A percentile compares a stretch with the other conserved stretches of the same genome.
Evolutionary conservation across 345 rosid species (phyloP).

Genomic region (Kandelia obovata): DNA sequence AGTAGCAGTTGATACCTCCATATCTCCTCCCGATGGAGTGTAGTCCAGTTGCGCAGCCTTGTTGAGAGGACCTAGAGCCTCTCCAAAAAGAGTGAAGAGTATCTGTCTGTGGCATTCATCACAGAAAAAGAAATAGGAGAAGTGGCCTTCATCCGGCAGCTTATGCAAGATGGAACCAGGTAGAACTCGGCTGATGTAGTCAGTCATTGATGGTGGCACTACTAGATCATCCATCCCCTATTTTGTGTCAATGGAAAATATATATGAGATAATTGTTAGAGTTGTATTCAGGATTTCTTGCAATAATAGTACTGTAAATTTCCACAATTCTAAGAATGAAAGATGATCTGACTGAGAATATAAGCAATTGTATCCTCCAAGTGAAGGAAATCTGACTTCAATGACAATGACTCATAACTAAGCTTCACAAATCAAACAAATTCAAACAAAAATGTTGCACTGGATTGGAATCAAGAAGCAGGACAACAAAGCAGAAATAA

Average conservation of each 20-base stretch:
- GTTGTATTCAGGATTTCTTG: neutral
- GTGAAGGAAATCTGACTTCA: too few relatives aligned
- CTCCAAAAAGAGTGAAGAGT: slow-evolving; percentile 65
- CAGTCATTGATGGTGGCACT: slow-evolving; percentile 55
- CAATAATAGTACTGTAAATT: too few relatives aligned
- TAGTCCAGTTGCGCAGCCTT: slow-evolving; percentile 27
- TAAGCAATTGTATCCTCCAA: too few relatives aligned
- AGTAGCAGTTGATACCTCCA: slow-evolving; percentile 8
- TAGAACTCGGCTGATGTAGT: slow-evolving; percentile 69
- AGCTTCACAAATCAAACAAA: neutral
- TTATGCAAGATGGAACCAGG: slow-evolving; percentile 60
- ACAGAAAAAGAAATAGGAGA: slow-evolving; percentile 73
- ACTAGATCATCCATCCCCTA: slow-evolving; percentile 83
- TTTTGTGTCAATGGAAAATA: slow-evolving; percentile 11
- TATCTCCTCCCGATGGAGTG: slow-evolving; percentile 14
- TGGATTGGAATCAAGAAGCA: slow-evolving; percentile 8
- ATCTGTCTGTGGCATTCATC: slow-evolving; percentile 75
- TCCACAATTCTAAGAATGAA: neutral
- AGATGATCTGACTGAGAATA: neutral
- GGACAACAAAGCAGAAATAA: neutral
- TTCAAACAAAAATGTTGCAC: neutral
- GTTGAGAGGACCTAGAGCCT: slow-evolving; percentile 55
- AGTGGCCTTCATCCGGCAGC: slow-evolving; percentile 82
- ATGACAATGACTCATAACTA: neutral
- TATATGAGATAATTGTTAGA: neutral